A percentile compares a stretch with the other conserved stretches of the same genome.
Conservation (phyloP, 2,329 filamentous ascomycete genomes). For the Aspergillus udagawae region DNA sequence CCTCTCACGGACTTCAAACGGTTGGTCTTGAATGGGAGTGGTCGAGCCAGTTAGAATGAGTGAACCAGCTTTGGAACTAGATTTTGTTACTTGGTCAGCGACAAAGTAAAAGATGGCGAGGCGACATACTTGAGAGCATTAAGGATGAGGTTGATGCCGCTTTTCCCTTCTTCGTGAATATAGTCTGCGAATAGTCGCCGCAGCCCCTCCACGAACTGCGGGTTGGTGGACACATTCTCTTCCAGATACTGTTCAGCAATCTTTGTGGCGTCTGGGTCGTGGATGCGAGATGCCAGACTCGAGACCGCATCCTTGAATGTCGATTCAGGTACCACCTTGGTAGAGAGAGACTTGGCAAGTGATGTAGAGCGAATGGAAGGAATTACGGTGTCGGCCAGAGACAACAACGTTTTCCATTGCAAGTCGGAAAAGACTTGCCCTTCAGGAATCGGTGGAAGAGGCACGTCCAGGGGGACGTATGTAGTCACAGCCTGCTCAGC, state of each 20-base stretch:
- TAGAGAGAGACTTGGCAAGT: conserved; percentile 27
- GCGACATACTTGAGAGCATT: conserved; percentile 49
- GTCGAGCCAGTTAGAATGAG: conserved; percentile 55
- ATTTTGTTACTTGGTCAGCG: not conserved
- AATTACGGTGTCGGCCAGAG: conserved; percentile 56
- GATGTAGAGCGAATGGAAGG: conserved; percentile 47
- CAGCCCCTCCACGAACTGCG: conserved; percentile 48
- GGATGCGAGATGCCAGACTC: conserved; percentile 23
- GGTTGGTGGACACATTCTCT: conserved; percentile 46
- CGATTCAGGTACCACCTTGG: conserved; percentile 37
- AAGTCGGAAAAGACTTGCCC: conserved; percentile 48
- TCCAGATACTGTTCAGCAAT: conserved; percentile 45
- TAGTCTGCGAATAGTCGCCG: conserved; percentile 46
- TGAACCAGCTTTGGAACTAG: conserved; percentile 52
- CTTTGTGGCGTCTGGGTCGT: conserved; percentile 29
- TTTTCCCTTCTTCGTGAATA: conserved; percentile 47
- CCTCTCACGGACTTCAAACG: conserved; percentile 50
- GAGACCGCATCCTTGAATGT: conserved; percentile 40
- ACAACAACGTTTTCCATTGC: conserved; percentile 58
- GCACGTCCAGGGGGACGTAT: conserved; percentile 36
- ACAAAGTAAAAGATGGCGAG: not conserved
- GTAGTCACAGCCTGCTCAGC: conserved; percentile 12
- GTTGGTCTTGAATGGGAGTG: conserved; percentile 52
- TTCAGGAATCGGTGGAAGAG: conserved; percentile 46
- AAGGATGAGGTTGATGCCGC: conserved; percentile 50